Evolutionary conservation across 805 yeast genomes (phyloP).

Genomic region (Ogataea allantospora): DNA sequence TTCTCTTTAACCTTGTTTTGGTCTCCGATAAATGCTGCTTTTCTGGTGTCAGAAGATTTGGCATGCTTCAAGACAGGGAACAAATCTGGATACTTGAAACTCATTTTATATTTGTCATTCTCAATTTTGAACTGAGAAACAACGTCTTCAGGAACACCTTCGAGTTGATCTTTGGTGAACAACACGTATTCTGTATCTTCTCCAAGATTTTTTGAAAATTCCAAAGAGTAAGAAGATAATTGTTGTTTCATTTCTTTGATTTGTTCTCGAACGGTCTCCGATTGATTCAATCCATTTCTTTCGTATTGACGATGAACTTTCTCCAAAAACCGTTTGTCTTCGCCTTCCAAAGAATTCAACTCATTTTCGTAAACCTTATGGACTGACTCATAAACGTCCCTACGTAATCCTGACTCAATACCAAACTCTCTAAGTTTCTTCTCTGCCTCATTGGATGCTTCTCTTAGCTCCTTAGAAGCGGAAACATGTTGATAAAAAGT

Average conservation of each 20-base stretch:
- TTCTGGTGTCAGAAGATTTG: constrained; percentile 59
- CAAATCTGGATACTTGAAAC: constrained; percentile 79
- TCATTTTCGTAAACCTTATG: constrained; percentile 48
- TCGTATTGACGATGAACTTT: constrained; percentile 56
- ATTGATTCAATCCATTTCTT: constrained; percentile 67
- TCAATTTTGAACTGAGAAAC: constrained; percentile 52
- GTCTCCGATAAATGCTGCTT: constrained; percentile 60
- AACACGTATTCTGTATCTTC: constrained; percentile 63
- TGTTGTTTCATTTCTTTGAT: constrained; percentile 59
- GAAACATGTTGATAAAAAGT: constrained; percentile 76
- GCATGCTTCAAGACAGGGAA: constrained; percentile 79
- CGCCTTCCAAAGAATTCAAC: constrained; percentile 41
- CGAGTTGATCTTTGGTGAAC: constrained; percentile 64
- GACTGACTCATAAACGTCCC: constrained; percentile 61
- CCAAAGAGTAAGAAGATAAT: constrained; percentile 53
- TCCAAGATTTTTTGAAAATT: constrained; percentile 64
- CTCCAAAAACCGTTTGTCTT: constrained; percentile 54
- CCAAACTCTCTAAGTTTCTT: constrained; percentile 52
- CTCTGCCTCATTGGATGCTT: constrained; percentile 66
- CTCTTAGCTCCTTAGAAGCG: constrained; percentile 59
- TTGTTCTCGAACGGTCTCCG: constrained; percentile 51
- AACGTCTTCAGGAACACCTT: constrained; percentile 70
- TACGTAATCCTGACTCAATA: constrained; percentile 65
- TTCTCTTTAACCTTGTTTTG: constrained; percentile 68
- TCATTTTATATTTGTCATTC: constrained; percentile 53